A percentile compares a stretch with the other conserved stretches of the same genome.
Evolutionary conservation across 306 rosid species (phyloP).

Genomic region (Casuarina glauca): DNA sequence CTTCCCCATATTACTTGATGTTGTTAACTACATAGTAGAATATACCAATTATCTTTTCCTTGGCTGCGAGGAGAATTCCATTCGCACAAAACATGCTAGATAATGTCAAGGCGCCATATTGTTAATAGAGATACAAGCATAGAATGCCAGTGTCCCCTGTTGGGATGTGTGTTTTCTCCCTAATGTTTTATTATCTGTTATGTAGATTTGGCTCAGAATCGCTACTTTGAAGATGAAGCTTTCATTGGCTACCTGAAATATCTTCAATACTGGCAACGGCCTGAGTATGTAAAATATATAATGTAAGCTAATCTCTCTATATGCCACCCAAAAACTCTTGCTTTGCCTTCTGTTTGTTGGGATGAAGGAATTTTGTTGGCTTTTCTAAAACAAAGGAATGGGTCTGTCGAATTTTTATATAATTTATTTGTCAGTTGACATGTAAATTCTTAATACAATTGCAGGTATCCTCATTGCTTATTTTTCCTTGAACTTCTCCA

Average conservation of each 20-base stretch:
- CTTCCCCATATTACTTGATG: not conserved
- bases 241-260: constrained; percentile 93
- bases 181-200: constrained; percentile 14
- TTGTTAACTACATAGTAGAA: not conserved
- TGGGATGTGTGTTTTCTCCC: not conserved
- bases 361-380: not conserved
- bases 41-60: not conserved
- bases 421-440: constrained; percentile 12
- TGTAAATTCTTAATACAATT: constrained; percentile 14
- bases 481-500: constrained; percentile 94
- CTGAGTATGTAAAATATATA: constrained; percentile 77
- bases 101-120: not conserved
- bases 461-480: constrained; percentile 95
- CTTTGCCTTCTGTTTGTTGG: not conserved
- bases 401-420: not conserved
- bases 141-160: not conserved
- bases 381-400: not conserved
- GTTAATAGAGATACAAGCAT: not conserved
- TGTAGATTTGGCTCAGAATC: constrained; percentile 93
- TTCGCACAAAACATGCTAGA: not conserved
- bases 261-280: constrained; percentile 96
- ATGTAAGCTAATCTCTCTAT: constrained; percentile 57
- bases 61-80: not conserved
- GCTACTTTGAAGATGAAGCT: constrained; percentile 93
- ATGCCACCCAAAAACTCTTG: not conserved